Percentiles rank a stretch among this genome's conserved stretches.
These are phyloP conservation scores for Dalbergia oliveri DNA, from an alignment of 306 rosid species.

Conservation along the genomic window DNA sequence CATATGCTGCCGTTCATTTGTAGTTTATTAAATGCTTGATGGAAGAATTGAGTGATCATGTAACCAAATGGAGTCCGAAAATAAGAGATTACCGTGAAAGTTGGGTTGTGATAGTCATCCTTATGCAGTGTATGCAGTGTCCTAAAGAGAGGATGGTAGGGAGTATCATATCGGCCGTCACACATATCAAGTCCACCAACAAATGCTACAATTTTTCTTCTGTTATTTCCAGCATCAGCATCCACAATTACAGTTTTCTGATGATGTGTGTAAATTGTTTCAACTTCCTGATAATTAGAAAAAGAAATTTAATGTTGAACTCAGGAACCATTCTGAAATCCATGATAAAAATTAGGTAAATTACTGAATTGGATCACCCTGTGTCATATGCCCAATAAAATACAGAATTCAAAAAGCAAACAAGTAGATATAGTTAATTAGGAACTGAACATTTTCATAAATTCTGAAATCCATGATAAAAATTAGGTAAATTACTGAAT, in stretches of 20 bases:
- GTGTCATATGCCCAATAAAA: too few relatives aligned
- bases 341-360: too few relatives aligned
- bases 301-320: conserved; percentile 42
- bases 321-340: too few relatives aligned
- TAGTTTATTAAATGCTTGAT: neutral
- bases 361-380: too few relatives aligned
- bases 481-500: conserved; percentile 27
- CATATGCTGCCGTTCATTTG: neutral
- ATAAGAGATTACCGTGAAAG: conserved; percentile 70
- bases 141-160: conserved; percentile 77
- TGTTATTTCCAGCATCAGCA: conserved; percentile 80
- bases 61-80: conserved; percentile 30
- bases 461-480: conserved; percentile 22
- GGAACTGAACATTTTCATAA: conserved; percentile 34
- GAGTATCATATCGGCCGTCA: conserved; percentile 95
- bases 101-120: conserved; percentile 97
- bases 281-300: conserved; percentile 78
- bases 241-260: conserved; percentile 97
- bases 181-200: conserved; percentile 98
- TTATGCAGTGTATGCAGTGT: conserved; percentile 82
- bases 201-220: conserved; percentile 89
- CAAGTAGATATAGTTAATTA: conserved; percentile 3
- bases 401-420: too few relatives aligned
- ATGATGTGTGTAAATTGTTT: conserved; percentile 95
- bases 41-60: conserved; percentile 33